Base-by-base conservation (phyloP, 148 eudicot genomes). In the Gaultheria prostrata region DNA sequence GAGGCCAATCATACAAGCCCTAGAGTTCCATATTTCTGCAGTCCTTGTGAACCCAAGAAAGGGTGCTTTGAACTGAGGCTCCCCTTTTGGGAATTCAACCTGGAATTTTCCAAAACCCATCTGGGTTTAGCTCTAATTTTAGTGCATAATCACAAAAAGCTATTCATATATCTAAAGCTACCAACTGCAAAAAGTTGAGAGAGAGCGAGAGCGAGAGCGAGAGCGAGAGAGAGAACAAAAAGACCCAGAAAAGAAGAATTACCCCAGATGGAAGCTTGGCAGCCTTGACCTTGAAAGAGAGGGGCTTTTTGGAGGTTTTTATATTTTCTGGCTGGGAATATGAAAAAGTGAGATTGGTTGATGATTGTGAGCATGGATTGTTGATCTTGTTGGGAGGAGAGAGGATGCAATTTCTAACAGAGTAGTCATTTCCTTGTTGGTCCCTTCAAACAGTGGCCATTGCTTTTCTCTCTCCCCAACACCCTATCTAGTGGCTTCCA, bases 1-100 rank as follows among this genome's bases (percentile, higher is more conserved):
- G 65, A 95, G 97, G 1, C 98, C 98, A 45, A 95, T 93, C 98
- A 95, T 95, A 83, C 95, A 93, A 80, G 98, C 98, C 88, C 97
- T 93, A 8, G 98, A 95, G 85, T 95, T 95, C 98, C 98, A 94
- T 20, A 87, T 83, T 81, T 94, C 98, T 70, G 98, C 98, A 24
- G 93, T 94, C 56, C 33, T 91, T 3, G 98, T 94, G 83, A 94
- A 95, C 49, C 98, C 98, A 1, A 88, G 86, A 74, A 93, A 93
- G 1, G 98, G 92, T 6, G 97, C 86, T 54, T 83, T 78, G 81
- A 94, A 93, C 84, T 91, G 92, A 0, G 98, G 98, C 88, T 93
- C 89, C 32, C 85, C 91, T 85, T 90, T 93, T 8, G 98, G 98
- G 88, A 94, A 14, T 79, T 84, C 93, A 74, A 95, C 93, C 98